Evolutionary conservation across 2,329 filamentous ascomycete genomes (phyloP).

Genomic region (Lasiodiplodia citricola): DNA sequence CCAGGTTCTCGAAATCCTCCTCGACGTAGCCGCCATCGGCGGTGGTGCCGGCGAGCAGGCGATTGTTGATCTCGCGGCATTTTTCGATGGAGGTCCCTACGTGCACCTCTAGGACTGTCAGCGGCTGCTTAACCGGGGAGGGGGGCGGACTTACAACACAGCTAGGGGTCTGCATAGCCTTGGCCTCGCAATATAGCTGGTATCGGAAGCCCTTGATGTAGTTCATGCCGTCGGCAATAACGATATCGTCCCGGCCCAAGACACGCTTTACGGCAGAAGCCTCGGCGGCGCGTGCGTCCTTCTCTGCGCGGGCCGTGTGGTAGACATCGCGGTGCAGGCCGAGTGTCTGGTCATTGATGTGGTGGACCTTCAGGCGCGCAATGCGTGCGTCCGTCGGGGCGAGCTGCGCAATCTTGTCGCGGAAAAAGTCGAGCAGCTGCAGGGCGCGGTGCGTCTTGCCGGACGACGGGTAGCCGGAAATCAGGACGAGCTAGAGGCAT

Average conservation of each 20-base stretch:
- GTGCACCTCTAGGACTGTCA: slow-evolving; percentile 57
- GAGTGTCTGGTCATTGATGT: slow-evolving; percentile 75
- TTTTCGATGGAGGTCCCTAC: slow-evolving; percentile 62
- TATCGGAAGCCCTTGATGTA: slow-evolving; percentile 93
- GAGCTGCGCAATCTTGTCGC: slow-evolving; percentile 59
- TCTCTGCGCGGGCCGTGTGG: slow-evolving; percentile 78
- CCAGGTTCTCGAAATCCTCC: slow-evolving; percentile 76
- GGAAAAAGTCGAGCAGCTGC: slow-evolving; percentile 70
- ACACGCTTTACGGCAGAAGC: slow-evolving; percentile 80
- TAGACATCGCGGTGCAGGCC: slow-evolving; percentile 74
- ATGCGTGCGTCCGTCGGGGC: slow-evolving; percentile 52
- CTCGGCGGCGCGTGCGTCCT: slow-evolving; percentile 77
- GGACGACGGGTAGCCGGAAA: slow-evolving; percentile 68
- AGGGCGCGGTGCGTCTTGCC: slow-evolving; percentile 66
- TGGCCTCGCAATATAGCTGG: slow-evolving; percentile 83
- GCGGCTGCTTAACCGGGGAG: slow-evolving; percentile 19
- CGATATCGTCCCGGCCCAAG: slow-evolving; percentile 73
- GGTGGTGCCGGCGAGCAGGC: slow-evolving; percentile 52
- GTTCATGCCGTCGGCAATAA: slow-evolving; percentile 80
- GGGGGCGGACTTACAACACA: slow-evolving; percentile 65
- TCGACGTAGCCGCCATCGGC: slow-evolving; percentile 56
- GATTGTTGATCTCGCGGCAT: slow-evolving; percentile 66
- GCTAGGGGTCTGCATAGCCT: slow-evolving; percentile 75
- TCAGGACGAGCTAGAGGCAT: slow-evolving; percentile 59
- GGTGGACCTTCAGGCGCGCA: slow-evolving; percentile 67